Percentiles rank a stretch among this genome's conserved stretches.
Evolutionary conservation across 176 grass and related monocot species (phyloP).

Genomic region (Avena eriantha): DNA sequence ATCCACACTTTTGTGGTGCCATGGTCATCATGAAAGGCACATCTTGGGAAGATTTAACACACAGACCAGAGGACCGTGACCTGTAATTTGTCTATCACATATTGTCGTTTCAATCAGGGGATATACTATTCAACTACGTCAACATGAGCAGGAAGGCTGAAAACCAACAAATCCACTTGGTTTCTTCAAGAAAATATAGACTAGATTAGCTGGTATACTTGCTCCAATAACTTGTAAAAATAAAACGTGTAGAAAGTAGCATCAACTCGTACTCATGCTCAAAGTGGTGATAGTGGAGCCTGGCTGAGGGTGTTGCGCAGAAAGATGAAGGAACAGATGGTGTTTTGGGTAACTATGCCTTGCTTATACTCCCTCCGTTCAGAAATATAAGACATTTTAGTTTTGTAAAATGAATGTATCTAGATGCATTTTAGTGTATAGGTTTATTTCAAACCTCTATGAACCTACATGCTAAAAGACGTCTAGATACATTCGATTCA

Average conservation of each 20-base stretch:
- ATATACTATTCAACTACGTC: not conserved
- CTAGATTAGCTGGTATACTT: slow-evolving; percentile 7
- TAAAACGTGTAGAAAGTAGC: not conserved
- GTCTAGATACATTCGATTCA: too few relatives aligned
- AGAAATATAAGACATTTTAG: too few relatives aligned
- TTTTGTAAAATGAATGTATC: too few relatives aligned
- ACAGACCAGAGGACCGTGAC: not conserved
- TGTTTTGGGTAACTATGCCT: not conserved
- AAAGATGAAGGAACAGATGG: not conserved
- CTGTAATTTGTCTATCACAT: slow-evolving; percentile 32
- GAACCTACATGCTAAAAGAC: too few relatives aligned
- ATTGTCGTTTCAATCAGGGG: slow-evolving; percentile 26
- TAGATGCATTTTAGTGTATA: too few relatives aligned
- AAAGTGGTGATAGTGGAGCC: not conserved
- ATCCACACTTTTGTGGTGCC: not conserved
- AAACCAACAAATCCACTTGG: not conserved
- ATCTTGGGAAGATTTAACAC: slow-evolving; percentile 1
- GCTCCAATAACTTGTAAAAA: slow-evolving; percentile 22
- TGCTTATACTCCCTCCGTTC: too few relatives aligned
- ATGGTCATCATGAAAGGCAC: slow-evolving; percentile 37
- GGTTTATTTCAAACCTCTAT: too few relatives aligned
- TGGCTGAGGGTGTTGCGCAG: not conserved
- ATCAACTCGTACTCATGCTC: slow-evolving; percentile 31
- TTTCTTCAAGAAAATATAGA: not conserved
- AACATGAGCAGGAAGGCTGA: not conserved